Base-by-base conservation (phyloP, 208 protist genomes). In the Trypanosoma platydactyli region DNA sequence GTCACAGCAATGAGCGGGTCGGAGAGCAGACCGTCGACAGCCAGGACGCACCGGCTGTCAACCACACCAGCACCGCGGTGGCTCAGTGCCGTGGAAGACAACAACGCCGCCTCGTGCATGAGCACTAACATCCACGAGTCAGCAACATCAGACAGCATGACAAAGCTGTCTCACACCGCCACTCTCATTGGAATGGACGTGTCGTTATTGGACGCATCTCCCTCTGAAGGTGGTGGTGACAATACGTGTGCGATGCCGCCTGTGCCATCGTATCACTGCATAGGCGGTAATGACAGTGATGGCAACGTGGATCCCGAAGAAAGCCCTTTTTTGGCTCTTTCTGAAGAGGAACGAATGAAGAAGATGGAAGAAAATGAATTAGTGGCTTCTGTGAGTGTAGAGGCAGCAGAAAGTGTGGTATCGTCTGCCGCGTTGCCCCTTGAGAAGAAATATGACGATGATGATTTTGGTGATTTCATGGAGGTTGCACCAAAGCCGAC, bases 401-500 rank as follows among this genome's bases (percentile, higher is more conserved):
- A 64, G 27, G 33, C 7, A 35, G 25, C 4, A 53, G 7, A 33
- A 16, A 54, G 1, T 42, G 30, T 20, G 30, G 24, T 15, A 24
- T 3, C 50, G 4, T 11, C 50, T 13, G 27, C 48, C 22, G 3
- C n/a, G 48, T 13, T 12, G 7, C 33, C 33, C n/a, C 3, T 18
- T 38, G 29, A 41, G 1, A 38, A 64, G 52, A 6, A 51, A 11
- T 30, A 54, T 35, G 40, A 61, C 29, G 41, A 73, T 55, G 73
- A 78, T 73, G 73, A 64, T 5, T 78, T 78, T 63, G 73, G 73
- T 24, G 73, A 71, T 22, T 78, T 78, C 69, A 60, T 68, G 35
- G 65, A 50, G 44, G 40, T 44, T 41, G 16, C 42, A 38, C 30
- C 54, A 27, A 3, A 13, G 5, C 49, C 27, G 42, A 20, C 1